Conservation (phyloP, 2,329 filamentous ascomycete species). For the Penicillium sp. region DNA sequence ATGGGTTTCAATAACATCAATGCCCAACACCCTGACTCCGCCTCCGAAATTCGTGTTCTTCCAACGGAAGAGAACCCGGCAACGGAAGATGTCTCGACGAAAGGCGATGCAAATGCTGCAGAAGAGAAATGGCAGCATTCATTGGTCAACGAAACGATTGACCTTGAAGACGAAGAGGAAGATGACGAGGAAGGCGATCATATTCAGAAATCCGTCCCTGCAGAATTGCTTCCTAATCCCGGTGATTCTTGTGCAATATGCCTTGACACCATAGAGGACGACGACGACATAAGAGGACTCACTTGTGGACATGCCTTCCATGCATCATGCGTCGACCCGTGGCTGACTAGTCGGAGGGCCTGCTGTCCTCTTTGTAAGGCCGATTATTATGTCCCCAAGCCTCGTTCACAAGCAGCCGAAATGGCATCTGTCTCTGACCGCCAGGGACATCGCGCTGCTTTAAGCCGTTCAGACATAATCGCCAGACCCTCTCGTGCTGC, state of each 20-base stretch:
- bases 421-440: slow-evolving; percentile 29
- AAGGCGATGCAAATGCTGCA: slow-evolving; percentile 2
- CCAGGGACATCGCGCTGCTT: slow-evolving; percentile 25
- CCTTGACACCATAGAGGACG: slow-evolving; percentile 88
- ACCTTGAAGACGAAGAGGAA: slow-evolving; percentile 64
- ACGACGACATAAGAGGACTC: slow-evolving; percentile 90
- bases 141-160: slow-evolving; percentile 47
- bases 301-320: slow-evolving; percentile 99
- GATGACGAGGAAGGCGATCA: slow-evolving; percentile 77
- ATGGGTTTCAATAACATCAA: slow-evolving; percentile 15
- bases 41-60: slow-evolving; percentile 5
- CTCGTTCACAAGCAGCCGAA: slow-evolving; percentile 60
- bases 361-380: slow-evolving; percentile 98
- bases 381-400: slow-evolving; percentile 94
- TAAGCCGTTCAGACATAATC: slow-evolving; percentile 25
- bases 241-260: slow-evolving; percentile 97
- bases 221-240: slow-evolving; percentile 74
- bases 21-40: slow-evolving; percentile 14
- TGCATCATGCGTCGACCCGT: slow-evolving; percentile 90
- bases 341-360: slow-evolving; percentile 88
- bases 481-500: slow-evolving; percentile 34
- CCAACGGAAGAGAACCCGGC: slow-evolving; percentile 19
- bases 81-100: background rate
- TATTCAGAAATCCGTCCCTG: slow-evolving; percentile 76
- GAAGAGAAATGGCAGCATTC: slow-evolving; percentile 29